Percentiles rank a stretch among this genome's conserved stretches.
These are phyloP conservation scores for Zalerion maritima DNA, from an alignment of 495 filamentous ascomycete species.

Conservation along the genomic window DNA sequence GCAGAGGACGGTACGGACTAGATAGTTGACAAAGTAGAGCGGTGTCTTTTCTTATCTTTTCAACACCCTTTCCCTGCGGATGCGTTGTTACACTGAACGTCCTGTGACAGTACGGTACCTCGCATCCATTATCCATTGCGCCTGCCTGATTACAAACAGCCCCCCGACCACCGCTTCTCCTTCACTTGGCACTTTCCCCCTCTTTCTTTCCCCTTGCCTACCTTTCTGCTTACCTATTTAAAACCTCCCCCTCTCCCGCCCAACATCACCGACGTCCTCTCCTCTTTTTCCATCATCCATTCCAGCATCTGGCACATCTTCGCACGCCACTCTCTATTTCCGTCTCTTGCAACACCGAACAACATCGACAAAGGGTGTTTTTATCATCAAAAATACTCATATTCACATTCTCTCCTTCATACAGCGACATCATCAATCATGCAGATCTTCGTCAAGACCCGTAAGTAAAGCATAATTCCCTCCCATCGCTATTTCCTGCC, in stretches of 20 bases:
- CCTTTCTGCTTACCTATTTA: conserved; percentile 5
- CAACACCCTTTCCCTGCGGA: conserved; percentile 1
- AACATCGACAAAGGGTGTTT: conserved; percentile 2
- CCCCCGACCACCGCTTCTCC: conserved; percentile 29
- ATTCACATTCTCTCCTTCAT: conserved; percentile 4
- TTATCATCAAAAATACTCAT: background rate
- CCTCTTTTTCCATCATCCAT: conserved; percentile 11
- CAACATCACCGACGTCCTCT: conserved; percentile 10
- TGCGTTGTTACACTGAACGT: background rate
- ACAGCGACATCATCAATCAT: conserved; percentile 32
- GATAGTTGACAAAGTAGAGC: too few species aligned
- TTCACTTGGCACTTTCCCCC: conserved; percentile 14
- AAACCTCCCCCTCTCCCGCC: conserved; percentile 10
- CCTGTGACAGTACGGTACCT: conserved; percentile 3
- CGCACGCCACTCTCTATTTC: conserved; percentile 7
- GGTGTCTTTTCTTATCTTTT: conserved; percentile 7
- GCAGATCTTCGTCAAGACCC: conserved; percentile 98
- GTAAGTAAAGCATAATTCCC: conserved; percentile 41
- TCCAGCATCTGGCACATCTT: conserved; percentile 6
- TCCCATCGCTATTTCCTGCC: conserved; percentile 4
- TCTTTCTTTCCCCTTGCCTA: conserved; percentile 3
- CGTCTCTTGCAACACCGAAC: background rate
- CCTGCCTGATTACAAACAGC: conserved; percentile 20
- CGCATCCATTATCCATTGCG: conserved; percentile 20
- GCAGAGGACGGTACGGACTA: too few species aligned